Base-by-base conservation (phyloP, 2,329 filamentous ascomycete genomes). In the Diaporthe eres region DNA sequence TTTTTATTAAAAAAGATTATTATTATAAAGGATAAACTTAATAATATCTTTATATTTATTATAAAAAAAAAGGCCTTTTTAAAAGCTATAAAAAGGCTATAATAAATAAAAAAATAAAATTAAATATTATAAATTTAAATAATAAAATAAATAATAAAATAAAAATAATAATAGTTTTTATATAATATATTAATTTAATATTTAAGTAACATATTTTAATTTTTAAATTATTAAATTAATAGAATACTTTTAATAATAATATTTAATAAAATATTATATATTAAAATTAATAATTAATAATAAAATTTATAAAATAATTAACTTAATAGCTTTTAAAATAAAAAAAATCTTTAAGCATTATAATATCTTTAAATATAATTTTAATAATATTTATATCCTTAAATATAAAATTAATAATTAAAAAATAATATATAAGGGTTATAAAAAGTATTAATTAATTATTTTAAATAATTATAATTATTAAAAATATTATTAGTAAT, bases 301-400 rank as follows among this genome's bases (percentile, higher is more conserved):
- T 9, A 51, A 22, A 3, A 7, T 7, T 51, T 51, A 51, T 51
- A 51, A 51, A 51, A 6, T 10, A n/a, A 51, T 2, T n/a, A n/a
- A 51, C 10, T n/a, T 51, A 51, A 22, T 51, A 25, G 2, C 49
- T 8, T 51, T 9, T 9, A 25, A 51, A 51, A 9, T 25, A 94
- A 98, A 42, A 15, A 1, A 42, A 1, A 1, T 3, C 10, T 3
- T 42, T 42, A 42, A 13, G 1, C 3, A 42, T 42, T 13, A 42
- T 12, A 15, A 12, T 42, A 42, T 12, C 3, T 13, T 31, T 31
- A 1, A 31, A 4, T 13, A 42, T 37, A 42, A 31, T 4, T 31
- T 31, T 4, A 31, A 1, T 4, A 31, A 2, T 31, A 31, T 4
- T 4, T 31, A 4, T 31, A 31, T 2, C 28, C 4, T 31, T 31